These are phyloP conservation scores for Ophiostoma fasciatum DNA, from an alignment of 2,329 filamentous ascomycete genomes.

Conservation along the genomic window DNA sequence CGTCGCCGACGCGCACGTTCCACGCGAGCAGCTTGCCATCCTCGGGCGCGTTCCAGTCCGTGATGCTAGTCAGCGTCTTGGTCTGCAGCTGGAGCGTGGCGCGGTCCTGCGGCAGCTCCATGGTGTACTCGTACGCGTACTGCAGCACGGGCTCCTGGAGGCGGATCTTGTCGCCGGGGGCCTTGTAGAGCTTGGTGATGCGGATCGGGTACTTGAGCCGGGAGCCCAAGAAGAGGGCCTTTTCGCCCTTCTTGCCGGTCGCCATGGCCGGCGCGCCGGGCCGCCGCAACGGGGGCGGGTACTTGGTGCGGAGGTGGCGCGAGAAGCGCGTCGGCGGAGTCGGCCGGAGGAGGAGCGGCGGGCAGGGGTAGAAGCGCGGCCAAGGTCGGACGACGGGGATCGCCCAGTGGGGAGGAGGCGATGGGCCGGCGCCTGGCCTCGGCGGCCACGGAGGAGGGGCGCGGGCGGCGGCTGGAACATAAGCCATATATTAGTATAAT, in stretches of 20 bases:
- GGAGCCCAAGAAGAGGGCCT: constrained; percentile 34
- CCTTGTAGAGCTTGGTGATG: constrained; percentile 70
- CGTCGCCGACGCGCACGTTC: constrained; percentile 54
- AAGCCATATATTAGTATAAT: too few species aligned
- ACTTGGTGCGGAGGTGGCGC: constrained; percentile 8
- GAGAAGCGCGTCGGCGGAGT: constrained; percentile 9
- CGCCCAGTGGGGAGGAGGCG: too few species aligned
- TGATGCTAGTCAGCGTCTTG: constrained; percentile 53
- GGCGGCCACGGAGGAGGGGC: too few species aligned
- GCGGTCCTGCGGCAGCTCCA: constrained; percentile 54
- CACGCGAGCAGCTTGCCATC: constrained; percentile 69
- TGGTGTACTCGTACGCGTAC: constrained; percentile 73
- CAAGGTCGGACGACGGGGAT: background rate
- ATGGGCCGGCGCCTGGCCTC: too few species aligned
- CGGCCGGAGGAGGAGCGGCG: constrained; percentile 3
- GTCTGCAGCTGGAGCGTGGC: constrained; percentile 44
- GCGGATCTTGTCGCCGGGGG: constrained; percentile 57
- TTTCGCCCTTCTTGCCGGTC: constrained; percentile 12
- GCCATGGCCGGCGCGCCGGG: constrained; percentile 6
- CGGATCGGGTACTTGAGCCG: constrained; percentile 85
- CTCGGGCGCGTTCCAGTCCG: constrained; percentile 67
- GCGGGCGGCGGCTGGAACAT: too few species aligned
- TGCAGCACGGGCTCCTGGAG: constrained; percentile 67
- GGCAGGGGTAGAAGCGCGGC: constrained; percentile 7
- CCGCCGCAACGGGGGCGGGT: constrained; percentile 2